Conservation (phyloP, 2,329 filamentous ascomycete species). For the Hypoxylon sp. region DNA sequence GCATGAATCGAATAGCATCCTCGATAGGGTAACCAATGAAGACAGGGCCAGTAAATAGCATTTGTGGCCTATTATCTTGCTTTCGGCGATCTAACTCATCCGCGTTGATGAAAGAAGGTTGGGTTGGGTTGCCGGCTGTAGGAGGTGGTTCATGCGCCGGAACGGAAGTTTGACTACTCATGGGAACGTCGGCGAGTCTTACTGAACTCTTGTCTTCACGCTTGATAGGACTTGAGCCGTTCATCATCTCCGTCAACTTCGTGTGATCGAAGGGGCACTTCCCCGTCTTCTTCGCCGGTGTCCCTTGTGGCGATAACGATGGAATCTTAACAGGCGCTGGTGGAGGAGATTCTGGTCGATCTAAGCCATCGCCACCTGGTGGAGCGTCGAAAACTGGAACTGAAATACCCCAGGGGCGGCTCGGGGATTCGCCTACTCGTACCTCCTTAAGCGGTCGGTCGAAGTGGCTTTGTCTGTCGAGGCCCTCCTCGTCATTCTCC, state of each 20-base stretch:
- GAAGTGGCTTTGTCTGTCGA: slow-evolving; percentile 80
- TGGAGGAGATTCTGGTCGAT: slow-evolving; percentile 68
- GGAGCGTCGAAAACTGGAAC: slow-evolving; percentile 73
- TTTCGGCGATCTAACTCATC: slow-evolving; percentile 53
- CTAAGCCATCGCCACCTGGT: slow-evolving; percentile 55
- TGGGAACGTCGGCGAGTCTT: slow-evolving; percentile 41
- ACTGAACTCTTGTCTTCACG: slow-evolving; percentile 49
- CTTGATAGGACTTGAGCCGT: slow-evolving; percentile 48
- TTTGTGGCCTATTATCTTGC: slow-evolving; percentile 67
- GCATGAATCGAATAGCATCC: slow-evolving; percentile 82
- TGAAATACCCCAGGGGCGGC: slow-evolving; percentile 91
- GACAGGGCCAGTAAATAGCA: slow-evolving; percentile 93
- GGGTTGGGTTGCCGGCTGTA: slow-evolving; percentile 53
- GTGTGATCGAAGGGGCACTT: slow-evolving; percentile 74
- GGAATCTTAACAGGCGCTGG: slow-evolving; percentile 70
- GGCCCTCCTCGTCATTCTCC: slow-evolving; percentile 62
- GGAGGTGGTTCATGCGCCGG: slow-evolving; percentile 46
- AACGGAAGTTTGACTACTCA: slow-evolving; percentile 44
- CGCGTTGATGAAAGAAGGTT: slow-evolving; percentile 69
- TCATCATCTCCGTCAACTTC: slow-evolving; percentile 59
- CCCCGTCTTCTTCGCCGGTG: slow-evolving; percentile 53
- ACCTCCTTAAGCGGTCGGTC: slow-evolving; percentile 90
- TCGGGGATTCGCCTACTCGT: slow-evolving; percentile 93
- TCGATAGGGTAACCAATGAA: slow-evolving; percentile 93
- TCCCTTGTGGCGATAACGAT: slow-evolving; percentile 48